A percentile compares a stretch with the other conserved stretches of the same genome.
Evolutionary conservation across 2,329 filamentous ascomycete genomes (phyloP).

Genomic region (Meredithiella fracta): DNA sequence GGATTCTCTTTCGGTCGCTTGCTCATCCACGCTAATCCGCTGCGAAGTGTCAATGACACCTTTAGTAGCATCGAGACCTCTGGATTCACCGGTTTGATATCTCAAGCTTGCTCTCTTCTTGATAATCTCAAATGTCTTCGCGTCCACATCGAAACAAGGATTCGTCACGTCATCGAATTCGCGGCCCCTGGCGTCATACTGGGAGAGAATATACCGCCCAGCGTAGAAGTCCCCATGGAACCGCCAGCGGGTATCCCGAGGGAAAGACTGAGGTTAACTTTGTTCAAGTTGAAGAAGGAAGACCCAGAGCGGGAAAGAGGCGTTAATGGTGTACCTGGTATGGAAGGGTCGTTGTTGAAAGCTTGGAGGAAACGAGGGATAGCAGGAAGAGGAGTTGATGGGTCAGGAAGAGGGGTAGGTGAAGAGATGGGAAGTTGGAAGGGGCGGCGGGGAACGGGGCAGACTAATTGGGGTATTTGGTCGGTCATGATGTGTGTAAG

Average conservation of each 20-base stretch:
- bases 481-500: constrained; percentile 20
- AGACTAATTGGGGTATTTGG: constrained; percentile 35
- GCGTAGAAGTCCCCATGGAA: constrained; percentile 54
- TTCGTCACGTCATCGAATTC: constrained; percentile 63
- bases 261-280: constrained; percentile 61
- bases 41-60: neutral
- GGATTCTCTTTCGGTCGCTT: neutral
- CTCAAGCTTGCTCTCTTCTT: constrained; percentile 23
- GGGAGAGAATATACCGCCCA: constrained; percentile 79
- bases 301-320: constrained; percentile 17
- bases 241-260: neutral
- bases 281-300: constrained; percentile 44
- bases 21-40: neutral
- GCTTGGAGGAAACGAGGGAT: constrained; percentile 10
- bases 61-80: constrained; percentile 3
- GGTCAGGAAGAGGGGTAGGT: constrained; percentile 28
- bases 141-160: constrained; percentile 36
- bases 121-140: constrained; percentile 29
- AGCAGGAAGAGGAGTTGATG: constrained; percentile 13
- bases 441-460: constrained; percentile 54
- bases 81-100: neutral
- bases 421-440: constrained; percentile 43
- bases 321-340: constrained; percentile 20
- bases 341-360: constrained; percentile 20
- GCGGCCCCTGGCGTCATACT: constrained; percentile 48